These are phyloP conservation scores for Prunus mira DNA, from an alignment of 306 rosid species.

Conservation along the genomic window DNA sequence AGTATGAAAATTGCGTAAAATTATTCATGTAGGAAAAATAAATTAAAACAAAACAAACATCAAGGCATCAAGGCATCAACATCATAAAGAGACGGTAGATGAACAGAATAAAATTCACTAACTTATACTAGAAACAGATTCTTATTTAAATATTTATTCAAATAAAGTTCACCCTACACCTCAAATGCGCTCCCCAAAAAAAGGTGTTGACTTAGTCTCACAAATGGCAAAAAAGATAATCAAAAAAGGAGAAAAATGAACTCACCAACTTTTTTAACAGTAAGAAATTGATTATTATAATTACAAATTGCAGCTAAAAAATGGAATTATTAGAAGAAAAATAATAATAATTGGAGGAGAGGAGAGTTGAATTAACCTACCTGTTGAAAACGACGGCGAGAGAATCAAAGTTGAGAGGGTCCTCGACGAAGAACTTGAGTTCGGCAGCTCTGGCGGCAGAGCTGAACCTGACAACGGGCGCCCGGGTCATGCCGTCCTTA, in stretches of 20 bases:
- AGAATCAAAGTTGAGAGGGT: conserved; percentile 25
- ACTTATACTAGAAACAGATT: too few species aligned
- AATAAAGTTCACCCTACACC: not conserved
- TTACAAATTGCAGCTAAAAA: not conserved
- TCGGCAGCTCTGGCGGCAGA: conserved; percentile 18
- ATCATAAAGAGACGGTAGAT: not conserved
- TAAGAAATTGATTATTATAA: not conserved
- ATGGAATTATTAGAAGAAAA: not conserved
- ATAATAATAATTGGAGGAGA: not conserved
- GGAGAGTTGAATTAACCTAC: not conserved
- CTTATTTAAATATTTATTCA: too few species aligned
- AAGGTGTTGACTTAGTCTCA: not conserved
- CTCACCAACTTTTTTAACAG: not conserved
- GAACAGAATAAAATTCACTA: too few species aligned
- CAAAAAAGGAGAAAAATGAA: not conserved
- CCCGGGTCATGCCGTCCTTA: conserved; percentile 29
- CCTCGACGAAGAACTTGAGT: conserved; percentile 31
- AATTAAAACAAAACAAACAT: not conserved
- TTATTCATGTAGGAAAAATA: not conserved
- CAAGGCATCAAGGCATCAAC: not conserved
- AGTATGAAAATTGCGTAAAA: not conserved
- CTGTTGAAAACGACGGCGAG: conserved; percentile 25
- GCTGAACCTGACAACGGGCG: conserved; percentile 27
- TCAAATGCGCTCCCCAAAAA: not conserved
- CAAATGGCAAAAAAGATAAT: not conserved